phyloP scores from a whole-genome alignment of 2,329 filamentous ascomycete species.

The Aspergillus arachidicola region DNA sequence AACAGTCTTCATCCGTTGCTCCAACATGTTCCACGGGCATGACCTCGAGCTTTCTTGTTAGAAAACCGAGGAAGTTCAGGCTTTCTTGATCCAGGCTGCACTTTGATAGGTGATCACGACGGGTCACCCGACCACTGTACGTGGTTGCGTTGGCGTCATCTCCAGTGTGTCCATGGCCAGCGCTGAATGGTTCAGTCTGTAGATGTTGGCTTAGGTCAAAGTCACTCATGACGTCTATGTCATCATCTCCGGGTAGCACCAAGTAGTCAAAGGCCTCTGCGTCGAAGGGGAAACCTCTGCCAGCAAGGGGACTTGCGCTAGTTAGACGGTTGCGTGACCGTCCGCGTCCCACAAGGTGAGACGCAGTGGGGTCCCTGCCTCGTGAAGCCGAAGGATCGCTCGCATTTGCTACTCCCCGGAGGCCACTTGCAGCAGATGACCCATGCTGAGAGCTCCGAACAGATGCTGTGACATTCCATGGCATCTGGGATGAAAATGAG shows the following conservation, averaged over 20 bases:
- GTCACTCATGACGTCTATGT: constrained; percentile 26
- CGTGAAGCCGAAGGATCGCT: constrained; percentile 31
- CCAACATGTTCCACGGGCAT: constrained; percentile 16
- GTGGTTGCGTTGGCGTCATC: constrained; percentile 38
- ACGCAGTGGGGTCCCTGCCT: constrained; percentile 9
- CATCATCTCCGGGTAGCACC: constrained; percentile 26
- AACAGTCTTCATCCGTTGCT: background rate
- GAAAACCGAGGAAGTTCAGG: constrained; percentile 64
- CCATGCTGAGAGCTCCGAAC: constrained; percentile 55
- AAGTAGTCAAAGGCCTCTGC: constrained; percentile 30
- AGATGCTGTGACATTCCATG: constrained; percentile 67
- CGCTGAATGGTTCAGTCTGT: constrained; percentile 33
- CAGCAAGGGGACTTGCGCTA: constrained; percentile 63
- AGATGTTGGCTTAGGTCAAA: constrained; percentile 37
- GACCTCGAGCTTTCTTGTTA: constrained; percentile 52
- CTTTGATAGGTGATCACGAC: constrained; percentile 48
- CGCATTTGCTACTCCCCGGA: constrained; percentile 38
- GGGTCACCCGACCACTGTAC: constrained; percentile 19
- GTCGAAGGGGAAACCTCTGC: constrained; percentile 46
- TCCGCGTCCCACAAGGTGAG: constrained; percentile 30
- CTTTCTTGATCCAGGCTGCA: constrained; percentile 61
- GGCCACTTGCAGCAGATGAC: constrained; percentile 33
- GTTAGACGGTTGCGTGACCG: constrained; percentile 56
- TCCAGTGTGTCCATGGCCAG: constrained; percentile 16
- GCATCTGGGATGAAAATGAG: constrained; percentile 59